Percentiles rank a stretch among this genome's conserved stretches.
Evolutionary conservation across 441 rosid genomes (phyloP).

Genomic region (Arabidopsis lyrata): DNA sequence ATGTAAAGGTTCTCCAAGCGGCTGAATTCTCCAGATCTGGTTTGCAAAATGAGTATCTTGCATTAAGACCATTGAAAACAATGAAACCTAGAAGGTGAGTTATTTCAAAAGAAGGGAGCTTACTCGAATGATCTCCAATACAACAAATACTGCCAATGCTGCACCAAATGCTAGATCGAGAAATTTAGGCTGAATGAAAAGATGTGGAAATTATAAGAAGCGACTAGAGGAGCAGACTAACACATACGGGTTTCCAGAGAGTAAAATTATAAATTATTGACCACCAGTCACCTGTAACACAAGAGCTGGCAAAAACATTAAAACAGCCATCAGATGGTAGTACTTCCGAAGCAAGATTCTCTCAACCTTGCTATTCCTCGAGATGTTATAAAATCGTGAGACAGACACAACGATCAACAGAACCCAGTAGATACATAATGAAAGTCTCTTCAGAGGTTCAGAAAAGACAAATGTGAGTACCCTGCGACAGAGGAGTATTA

Average conservation of each 20-base stretch:
- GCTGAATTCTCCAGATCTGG: constrained; percentile 95
- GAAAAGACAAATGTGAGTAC: constrained; percentile 74
- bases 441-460: constrained; percentile 81
- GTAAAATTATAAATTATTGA: neutral
- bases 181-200: constrained; percentile 77
- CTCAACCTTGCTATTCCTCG: constrained; percentile 87
- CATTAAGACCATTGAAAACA: constrained; percentile 20
- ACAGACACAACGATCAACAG: constrained; percentile 73
- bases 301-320: constrained; percentile 95
- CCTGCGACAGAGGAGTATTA: constrained; percentile 54
- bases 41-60: constrained; percentile 38
- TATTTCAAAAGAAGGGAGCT: constrained; percentile 39
- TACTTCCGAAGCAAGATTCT: constrained; percentile 97
- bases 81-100: constrained; percentile 13
- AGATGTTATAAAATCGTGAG: constrained; percentile 77
- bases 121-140: constrained; percentile 90
- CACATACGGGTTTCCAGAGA: no score
- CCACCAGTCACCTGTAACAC: constrained; percentile 79
- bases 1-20: constrained; percentile 78
- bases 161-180: constrained; percentile 97
- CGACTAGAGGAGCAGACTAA: neutral
- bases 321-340: constrained; percentile 96
- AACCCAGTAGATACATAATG: constrained; percentile 84
- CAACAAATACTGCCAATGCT: constrained; percentile 83
- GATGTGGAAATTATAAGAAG: constrained; percentile 22